Evolutionary conservation across 2,329 filamentous ascomycete species (phyloP).

Genomic region (Fusarium tricinctum): DNA sequence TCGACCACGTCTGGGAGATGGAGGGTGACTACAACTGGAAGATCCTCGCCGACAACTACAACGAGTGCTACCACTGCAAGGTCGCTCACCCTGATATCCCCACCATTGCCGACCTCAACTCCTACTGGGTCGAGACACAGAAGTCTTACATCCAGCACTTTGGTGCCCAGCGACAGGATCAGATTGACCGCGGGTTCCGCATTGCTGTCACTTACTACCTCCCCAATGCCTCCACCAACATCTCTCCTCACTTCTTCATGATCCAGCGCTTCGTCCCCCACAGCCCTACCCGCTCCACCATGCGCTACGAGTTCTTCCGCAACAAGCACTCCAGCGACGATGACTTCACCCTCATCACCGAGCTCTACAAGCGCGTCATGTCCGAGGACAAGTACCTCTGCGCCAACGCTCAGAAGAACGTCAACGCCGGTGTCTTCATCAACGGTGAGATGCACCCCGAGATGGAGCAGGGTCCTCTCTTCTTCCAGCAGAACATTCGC

Average conservation of each 20-base stretch:
- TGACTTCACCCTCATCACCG: conserved; percentile 69
- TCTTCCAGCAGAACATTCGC: conserved; percentile 67
- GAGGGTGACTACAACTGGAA: conserved; percentile 73
- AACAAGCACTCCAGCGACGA: conserved; percentile 72
- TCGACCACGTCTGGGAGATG: conserved; percentile 71
- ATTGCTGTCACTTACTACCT: conserved; percentile 65
- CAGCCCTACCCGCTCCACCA: conserved; percentile 63
- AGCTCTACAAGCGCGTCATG: conserved; percentile 75
- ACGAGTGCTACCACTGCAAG: conserved; percentile 75
- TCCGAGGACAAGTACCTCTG: conserved; percentile 75
- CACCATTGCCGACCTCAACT: conserved; percentile 68
- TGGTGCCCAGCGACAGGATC: conserved; percentile 62
- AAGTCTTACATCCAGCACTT: conserved; percentile 65
- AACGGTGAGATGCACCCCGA: conserved; percentile 74
- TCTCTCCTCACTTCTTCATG: conserved; percentile 73
- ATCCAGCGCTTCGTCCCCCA: conserved; percentile 73
- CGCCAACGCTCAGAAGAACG: conserved; percentile 70
- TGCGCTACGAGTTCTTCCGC: conserved; percentile 74
- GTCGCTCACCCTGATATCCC: conserved; percentile 71
- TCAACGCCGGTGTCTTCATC: conserved; percentile 72
- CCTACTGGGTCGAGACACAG: conserved; percentile 66
- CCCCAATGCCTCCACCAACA: conserved; percentile 65
- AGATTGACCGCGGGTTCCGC: conserved; percentile 62
- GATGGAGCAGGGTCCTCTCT: conserved; percentile 71
- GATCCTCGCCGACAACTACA: conserved; percentile 73